Percentiles rank a stretch among this genome's conserved stretches.
Conservation (phyloP, 2,329 filamentous ascomycete genomes). For the Geoglossum cookeanum region DNA sequence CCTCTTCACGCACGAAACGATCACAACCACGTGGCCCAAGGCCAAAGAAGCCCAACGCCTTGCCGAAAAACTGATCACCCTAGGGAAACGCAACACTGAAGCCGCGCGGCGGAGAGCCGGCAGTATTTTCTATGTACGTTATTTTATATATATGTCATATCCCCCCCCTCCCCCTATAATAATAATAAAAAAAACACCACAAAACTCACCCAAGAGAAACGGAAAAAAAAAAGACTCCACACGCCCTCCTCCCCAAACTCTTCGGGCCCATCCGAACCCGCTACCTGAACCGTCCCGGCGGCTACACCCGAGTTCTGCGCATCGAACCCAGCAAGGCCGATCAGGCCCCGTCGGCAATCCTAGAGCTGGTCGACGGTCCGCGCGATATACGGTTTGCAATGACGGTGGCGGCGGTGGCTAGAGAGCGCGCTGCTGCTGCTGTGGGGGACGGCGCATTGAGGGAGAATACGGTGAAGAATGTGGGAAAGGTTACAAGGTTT, state of each 20-base stretch:
- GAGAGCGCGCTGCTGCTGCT: conserved; percentile 13
- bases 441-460: conserved; percentile 28
- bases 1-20: conserved; percentile 80
- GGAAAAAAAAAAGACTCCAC: conserved; percentile 31
- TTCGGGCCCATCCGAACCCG: conserved; percentile 66
- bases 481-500: conserved; percentile 65
- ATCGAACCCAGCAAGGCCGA: conserved; percentile 79
- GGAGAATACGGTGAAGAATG: conserved; percentile 57
- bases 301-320: conserved; percentile 86
- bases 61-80: conserved; percentile 83
- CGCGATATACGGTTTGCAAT: conserved; percentile 88
- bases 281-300: conserved; percentile 62
- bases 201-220: too few species aligned
- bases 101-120: conserved; percentile 57
- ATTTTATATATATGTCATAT: too few species aligned
- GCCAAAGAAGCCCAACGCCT: conserved; percentile 91
- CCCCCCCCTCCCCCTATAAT: too few species aligned
- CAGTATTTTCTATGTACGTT: conserved; percentile 66
- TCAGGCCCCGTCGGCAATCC: conserved; percentile 73
- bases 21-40: conserved; percentile 89
- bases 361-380: conserved; percentile 87
- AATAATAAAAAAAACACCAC: too few species aligned
- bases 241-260: conserved; percentile 61
- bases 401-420: conserved; percentile 68
- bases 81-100: conserved; percentile 84